phyloP scores from a whole-genome alignment of 176 grass and related monocot species.

The Aegilops umbellulata region DNA sequence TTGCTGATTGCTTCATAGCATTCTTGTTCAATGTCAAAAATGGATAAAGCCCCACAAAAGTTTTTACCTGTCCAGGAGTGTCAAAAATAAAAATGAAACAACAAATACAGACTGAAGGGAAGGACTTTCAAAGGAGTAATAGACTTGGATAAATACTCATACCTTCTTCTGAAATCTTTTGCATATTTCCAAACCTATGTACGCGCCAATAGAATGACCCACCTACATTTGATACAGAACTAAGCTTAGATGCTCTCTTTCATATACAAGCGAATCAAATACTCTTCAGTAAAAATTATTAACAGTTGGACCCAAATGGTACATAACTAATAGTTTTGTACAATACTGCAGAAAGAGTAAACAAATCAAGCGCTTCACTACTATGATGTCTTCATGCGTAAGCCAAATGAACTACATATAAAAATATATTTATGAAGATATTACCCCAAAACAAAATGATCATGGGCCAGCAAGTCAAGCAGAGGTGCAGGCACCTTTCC shows the following conservation, averaged over 20 bases:
- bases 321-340: not conserved
- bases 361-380: not conserved
- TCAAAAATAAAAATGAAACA: conserved; percentile 27
- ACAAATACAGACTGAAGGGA: not conserved
- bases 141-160: not conserved
- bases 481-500: not conserved
- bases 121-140: not conserved
- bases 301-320: not conserved
- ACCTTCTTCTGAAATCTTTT: conserved; percentile 79
- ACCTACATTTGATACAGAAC: conserved; percentile 45
- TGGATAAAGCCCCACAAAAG: conserved; percentile 79
- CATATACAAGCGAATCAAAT: not conserved
- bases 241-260: not conserved
- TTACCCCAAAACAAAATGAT: not conserved
- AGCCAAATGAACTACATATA: not conserved
- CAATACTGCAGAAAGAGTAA: not conserved
- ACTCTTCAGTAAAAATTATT: not conserved
- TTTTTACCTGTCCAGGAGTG: conserved; percentile 53
- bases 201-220: conserved; percentile 94
- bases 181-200: conserved; percentile 81
- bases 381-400: not conserved
- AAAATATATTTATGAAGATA: not conserved
- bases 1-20: conserved; percentile 64
- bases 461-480: not conserved
- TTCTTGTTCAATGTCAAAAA: conserved; percentile 83